A percentile compares a stretch with the other conserved stretches of the same genome.
These are phyloP conservation scores for Telfairia occidentalis DNA, from an alignment of 331 rosid genomes.

Conservation along the genomic window DNA sequence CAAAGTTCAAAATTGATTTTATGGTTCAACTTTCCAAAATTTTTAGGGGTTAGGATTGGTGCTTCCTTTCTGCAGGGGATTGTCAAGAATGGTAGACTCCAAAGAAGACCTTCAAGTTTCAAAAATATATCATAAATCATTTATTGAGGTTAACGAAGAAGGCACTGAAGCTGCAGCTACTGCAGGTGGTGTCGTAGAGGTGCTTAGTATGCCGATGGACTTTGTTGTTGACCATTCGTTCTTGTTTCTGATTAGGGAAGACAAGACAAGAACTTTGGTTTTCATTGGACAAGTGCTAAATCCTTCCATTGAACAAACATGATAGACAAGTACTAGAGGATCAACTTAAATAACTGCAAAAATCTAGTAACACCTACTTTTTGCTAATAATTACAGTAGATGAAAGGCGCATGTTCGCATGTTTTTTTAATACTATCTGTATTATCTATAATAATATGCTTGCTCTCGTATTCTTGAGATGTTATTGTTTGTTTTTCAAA, in stretches of 20 bases:
- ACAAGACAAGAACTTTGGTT: conserved; percentile 44
- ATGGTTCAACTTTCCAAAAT: conserved; percentile 47
- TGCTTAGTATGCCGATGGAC: too few species aligned
- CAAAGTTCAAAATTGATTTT: conserved; percentile 57
- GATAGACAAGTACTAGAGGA: not conserved
- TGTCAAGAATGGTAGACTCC: conserved; percentile 75
- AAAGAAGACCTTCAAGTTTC: conserved; percentile 36
- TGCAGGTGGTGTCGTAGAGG: conserved; percentile 27
- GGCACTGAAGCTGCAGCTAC: conserved; percentile 90
- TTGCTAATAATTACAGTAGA: not conserved
- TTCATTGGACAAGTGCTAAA: conserved; percentile 69
- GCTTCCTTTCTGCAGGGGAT: conserved; percentile 61
- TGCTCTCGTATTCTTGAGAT: not conserved
- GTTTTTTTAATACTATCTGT: not conserved
- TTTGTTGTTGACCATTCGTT: conserved; percentile 82
- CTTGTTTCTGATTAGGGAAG: conserved; percentile 56
- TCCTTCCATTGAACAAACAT: conserved; percentile 26
- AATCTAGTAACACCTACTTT: not conserved
- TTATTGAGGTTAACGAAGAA: conserved; percentile 77
- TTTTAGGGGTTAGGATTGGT: conserved; percentile 53
- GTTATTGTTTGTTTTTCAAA: not conserved
- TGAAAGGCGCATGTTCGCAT: not conserved
- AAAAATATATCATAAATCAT: conserved; percentile 47
- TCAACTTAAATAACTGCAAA: not conserved
- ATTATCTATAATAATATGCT: not conserved